These are phyloP conservation scores for Nakataea oryzae DNA, from an alignment of 2,329 filamentous ascomycete genomes.

Conservation along the genomic window DNA sequence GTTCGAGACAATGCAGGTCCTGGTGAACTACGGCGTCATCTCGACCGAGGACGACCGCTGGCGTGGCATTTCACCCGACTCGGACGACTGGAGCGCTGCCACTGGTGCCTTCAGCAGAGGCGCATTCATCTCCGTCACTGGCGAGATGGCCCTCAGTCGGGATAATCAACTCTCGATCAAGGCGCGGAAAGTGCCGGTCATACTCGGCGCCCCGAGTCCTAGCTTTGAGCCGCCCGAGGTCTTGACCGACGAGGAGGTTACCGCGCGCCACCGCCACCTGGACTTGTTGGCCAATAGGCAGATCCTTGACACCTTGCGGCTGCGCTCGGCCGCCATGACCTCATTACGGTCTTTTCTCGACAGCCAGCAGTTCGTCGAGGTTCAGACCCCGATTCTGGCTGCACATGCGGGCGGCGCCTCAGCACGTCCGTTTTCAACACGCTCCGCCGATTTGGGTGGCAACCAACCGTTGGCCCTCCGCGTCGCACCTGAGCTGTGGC, in stretches of 20 bases:
- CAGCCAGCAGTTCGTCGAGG: conserved; percentile 66
- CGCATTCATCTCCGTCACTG: conserved; percentile 70
- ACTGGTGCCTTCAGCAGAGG: conserved; percentile 51
- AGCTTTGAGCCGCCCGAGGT: conserved; percentile 33
- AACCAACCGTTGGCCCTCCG: conserved; percentile 52
- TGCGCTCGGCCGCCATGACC: conserved; percentile 66
- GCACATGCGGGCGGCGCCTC: conserved; percentile 76
- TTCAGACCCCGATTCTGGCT: conserved; percentile 82
- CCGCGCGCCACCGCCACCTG: conserved; percentile 63
- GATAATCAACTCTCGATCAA: conserved; percentile 69
- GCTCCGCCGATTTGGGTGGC: conserved; percentile 59
- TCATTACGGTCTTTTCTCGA: conserved; percentile 66
- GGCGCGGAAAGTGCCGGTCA: conserved; percentile 54
- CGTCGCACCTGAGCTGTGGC: conserved; percentile 89
- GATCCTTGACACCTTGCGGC: conserved; percentile 57
- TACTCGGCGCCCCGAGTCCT: conserved; percentile 23
- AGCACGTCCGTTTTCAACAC: conserved; percentile 77
- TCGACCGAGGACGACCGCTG: conserved; percentile 12
- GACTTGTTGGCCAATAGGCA: conserved; percentile 71
- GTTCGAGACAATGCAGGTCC: conserved; percentile 61
- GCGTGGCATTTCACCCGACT: not conserved
- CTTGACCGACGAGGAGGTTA: conserved; percentile 60
- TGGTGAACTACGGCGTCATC: conserved; percentile 52
- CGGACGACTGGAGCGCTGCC: conserved; percentile 15
- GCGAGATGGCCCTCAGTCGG: conserved; percentile 56